Percentiles rank a stretch among this genome's conserved stretches.
These are phyloP conservation scores for Gossypium raimondii DNA, from an alignment of 345 rosid species.

Conservation along the genomic window DNA sequence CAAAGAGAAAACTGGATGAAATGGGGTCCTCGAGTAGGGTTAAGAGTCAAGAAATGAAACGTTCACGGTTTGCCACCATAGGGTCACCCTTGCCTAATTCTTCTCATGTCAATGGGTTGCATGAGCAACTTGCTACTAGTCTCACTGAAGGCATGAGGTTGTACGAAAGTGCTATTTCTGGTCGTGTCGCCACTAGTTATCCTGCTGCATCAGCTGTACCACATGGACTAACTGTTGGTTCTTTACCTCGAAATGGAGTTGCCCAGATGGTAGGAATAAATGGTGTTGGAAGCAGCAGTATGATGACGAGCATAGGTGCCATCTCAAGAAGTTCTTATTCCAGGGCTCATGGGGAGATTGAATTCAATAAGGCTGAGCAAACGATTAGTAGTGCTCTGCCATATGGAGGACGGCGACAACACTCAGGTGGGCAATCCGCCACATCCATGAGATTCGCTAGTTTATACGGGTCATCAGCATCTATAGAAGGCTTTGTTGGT, in stretches of 20 bases:
- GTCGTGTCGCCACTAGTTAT: slow-evolving; percentile 35
- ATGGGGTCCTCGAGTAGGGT: slow-evolving; percentile 24
- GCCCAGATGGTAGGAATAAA: slow-evolving; percentile 17
- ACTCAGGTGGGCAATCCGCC: slow-evolving; percentile 26
- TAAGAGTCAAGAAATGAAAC: slow-evolving; percentile 48
- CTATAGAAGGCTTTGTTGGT: slow-evolving; percentile 45
- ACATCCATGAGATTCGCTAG: slow-evolving; percentile 25
- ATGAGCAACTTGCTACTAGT: slow-evolving; percentile 35
- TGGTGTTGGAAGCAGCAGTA: slow-evolving; percentile 18
- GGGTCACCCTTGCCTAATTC: slow-evolving; percentile 33
- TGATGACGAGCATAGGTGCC: slow-evolving; percentile 16
- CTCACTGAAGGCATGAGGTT: slow-evolving; percentile 24
- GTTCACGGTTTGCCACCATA: slow-evolving; percentile 32
- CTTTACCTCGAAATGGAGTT: slow-evolving; percentile 36
- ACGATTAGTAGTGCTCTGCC: slow-evolving; percentile 17
- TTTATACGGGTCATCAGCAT: slow-evolving; percentile 28
- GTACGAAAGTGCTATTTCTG: slow-evolving; percentile 35
- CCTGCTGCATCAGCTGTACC: slow-evolving; percentile 33
- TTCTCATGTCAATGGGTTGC: slow-evolving; percentile 31
- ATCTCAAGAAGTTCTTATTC: slow-evolving; percentile 32
- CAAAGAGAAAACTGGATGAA: slow-evolving; percentile 47
- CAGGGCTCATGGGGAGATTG: slow-evolving; percentile 27
- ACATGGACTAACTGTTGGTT: slow-evolving; percentile 28
- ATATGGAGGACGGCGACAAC: slow-evolving; percentile 35
- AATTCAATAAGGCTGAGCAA: slow-evolving; percentile 26